A percentile compares a stretch with the other conserved stretches of the same genome.
Evolutionary conservation across 495 filamentous ascomycete genomes (phyloP).

Genomic region (Parmelia sp.): DNA sequence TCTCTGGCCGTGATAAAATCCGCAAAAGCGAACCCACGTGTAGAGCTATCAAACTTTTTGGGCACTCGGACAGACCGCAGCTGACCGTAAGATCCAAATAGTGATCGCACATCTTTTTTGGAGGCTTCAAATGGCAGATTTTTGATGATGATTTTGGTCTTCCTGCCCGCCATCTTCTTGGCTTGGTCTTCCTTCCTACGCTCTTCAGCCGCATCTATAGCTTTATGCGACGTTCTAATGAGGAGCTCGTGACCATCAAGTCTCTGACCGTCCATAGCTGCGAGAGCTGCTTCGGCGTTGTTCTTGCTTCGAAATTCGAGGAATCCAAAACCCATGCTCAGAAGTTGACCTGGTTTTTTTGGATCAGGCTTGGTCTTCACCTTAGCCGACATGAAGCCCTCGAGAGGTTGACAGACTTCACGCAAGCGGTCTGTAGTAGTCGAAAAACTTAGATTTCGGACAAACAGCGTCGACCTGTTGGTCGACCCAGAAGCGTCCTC

Average conservation of each 20-base stretch:
- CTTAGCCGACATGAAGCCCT: slow-evolving; percentile 76
- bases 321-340: slow-evolving; percentile 97
- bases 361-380: slow-evolving; percentile 85
- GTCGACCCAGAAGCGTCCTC: slow-evolving; percentile 44
- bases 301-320: slow-evolving; percentile 73
- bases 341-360: slow-evolving; percentile 70
- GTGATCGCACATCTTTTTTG: slow-evolving; percentile 79
- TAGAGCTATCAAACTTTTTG: slow-evolving; percentile 81
- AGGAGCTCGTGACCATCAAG: slow-evolving; percentile 80
- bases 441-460: slow-evolving; percentile 89
- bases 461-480: slow-evolving; percentile 75
- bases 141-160: slow-evolving; percentile 95
- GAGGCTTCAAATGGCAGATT: slow-evolving; percentile 94
- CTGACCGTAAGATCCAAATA: slow-evolving; percentile 86
- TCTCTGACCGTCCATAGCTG: slow-evolving; percentile 77
- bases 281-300: slow-evolving; percentile 69
- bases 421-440: slow-evolving; percentile 70
- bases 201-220: slow-evolving; percentile 79
- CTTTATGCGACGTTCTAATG: slow-evolving; percentile 78
- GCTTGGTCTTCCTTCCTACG: slow-evolving; percentile 69
- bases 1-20: slow-evolving; percentile 90
- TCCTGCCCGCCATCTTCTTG: slow-evolving; percentile 63
- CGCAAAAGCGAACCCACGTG: slow-evolving; percentile 94
- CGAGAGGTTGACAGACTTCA: slow-evolving; percentile 67
- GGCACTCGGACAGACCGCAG: slow-evolving; percentile 87